Percentiles rank a stretch among this genome's conserved stretches.
These are phyloP conservation scores for Veloporphyrellus conicus DNA, from an alignment of 1,284 basidiomycete species.

Conservation along the genomic window DNA sequence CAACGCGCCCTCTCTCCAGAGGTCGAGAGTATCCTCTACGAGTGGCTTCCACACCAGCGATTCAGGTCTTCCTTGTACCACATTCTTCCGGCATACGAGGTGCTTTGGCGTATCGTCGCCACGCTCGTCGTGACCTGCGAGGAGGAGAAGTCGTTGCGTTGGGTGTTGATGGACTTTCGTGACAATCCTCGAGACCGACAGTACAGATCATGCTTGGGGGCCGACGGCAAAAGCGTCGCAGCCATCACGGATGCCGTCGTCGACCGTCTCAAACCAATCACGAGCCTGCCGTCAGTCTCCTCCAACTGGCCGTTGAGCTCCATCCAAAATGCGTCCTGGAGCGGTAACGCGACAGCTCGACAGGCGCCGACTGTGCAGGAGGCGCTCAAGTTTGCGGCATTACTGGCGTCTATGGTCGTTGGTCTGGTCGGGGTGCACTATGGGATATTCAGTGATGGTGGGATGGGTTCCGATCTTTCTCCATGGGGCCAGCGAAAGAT, in stretches of 20 bases:
- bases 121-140: slow-evolving; percentile 34
- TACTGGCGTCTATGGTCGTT: slow-evolving; percentile 42
- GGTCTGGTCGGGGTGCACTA: slow-evolving; percentile 33
- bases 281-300: slow-evolving; percentile 36
- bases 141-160: slow-evolving; percentile 26
- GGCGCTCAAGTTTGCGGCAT: slow-evolving; percentile 46
- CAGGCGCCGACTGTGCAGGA: slow-evolving; percentile 41
- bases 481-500: slow-evolving; percentile 25
- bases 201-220: slow-evolving; percentile 27
- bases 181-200: slow-evolving; percentile 34
- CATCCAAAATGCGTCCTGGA: slow-evolving; percentile 6
- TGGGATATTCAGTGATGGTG: slow-evolving; percentile 22
- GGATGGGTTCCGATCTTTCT: background rate
- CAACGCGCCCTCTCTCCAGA: slow-evolving; percentile 12
- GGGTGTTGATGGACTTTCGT: slow-evolving; percentile 39
- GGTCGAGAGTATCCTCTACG: slow-evolving; percentile 31
- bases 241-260: slow-evolving; percentile 43
- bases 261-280: slow-evolving; percentile 46
- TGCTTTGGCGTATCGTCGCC: slow-evolving; percentile 58
- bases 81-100: slow-evolving; percentile 57
- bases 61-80: slow-evolving; percentile 45
- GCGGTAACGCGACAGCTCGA: slow-evolving; percentile 23
- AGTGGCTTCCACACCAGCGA: slow-evolving; percentile 35
- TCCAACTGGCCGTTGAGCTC: slow-evolving; percentile 17
- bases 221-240: slow-evolving; percentile 34